Base-by-base conservation (phyloP, 805 yeast species). In the Suhomyces sp. region DNA sequence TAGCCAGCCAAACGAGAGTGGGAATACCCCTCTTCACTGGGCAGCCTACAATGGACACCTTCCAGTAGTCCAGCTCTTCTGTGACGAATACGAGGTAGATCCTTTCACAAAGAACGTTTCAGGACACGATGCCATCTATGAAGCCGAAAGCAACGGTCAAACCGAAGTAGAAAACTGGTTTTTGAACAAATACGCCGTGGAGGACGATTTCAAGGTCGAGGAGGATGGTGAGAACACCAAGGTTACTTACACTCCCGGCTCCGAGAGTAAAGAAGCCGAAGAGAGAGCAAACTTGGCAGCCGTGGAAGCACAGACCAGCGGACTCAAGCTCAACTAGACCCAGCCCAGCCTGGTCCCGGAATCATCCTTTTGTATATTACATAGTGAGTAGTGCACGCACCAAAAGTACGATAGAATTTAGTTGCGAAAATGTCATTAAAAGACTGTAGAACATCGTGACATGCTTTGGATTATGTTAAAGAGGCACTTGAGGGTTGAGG, bases 21-120 rank as follows among this genome's bases (percentile, higher is more conserved):
- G 98, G 1, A 94, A 94, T 68, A 92, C 99, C 0, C 88, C 98
- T 0, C 76, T 94, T 57, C 98, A 94, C 68, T 94, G 99, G 99
- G 97, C 98, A 0, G 81, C 96, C 0, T 81, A 84, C 58, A 91
- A 89, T 62, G 98, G 97, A 1, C 91, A 91, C 61, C 68, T 90
- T 53, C 85, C 81, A 2, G 74, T 86, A 7, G 93, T 90, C 19
- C 71, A 87, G 66, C 61, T 82, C 10, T 73, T 94, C 44, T 85
- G 93, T 68, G 93, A 88, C 19, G 78, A 82, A 53, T 88, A 82
- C 60, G 79, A 80, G 5, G 96, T 91, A 1, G 97, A 93, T 67
- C 92, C 96, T 6, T 88, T 88, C 61, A 63, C 81, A 36, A 87
- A 86, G 69, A 94, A 94, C 71, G 64, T 72, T 9, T 81, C 85